Conservation (phyloP, 495 filamentous ascomycete species). For the Bryoglossum gracile region DNA sequence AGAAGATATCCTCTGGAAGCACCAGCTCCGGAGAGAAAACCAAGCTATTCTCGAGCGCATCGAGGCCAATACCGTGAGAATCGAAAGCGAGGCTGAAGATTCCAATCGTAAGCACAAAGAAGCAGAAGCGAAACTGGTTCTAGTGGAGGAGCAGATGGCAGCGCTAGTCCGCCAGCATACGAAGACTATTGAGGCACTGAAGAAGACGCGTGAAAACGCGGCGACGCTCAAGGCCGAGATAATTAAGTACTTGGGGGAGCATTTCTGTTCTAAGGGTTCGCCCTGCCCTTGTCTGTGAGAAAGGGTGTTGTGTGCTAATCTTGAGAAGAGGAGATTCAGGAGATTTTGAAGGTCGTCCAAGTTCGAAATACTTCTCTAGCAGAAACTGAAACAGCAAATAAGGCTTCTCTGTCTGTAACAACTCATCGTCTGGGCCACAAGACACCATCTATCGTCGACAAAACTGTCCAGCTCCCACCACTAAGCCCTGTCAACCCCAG, state of each 20-base stretch:
- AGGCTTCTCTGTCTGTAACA: no score
- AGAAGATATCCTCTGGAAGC: slow-evolving; percentile 14
- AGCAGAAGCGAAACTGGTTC: slow-evolving; percentile 1
- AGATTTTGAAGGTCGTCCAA: no score
- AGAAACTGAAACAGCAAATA: no score
- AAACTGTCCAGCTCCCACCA: no score
- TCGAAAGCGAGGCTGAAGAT: background rate
- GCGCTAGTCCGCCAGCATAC: slow-evolving; percentile 1
- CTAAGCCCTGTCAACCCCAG: no score
- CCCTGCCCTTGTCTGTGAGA: no score
- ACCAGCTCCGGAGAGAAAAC: slow-evolving; percentile 23
- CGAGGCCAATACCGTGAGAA: background rate
- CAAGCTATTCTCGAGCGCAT: slow-evolving; percentile 12
- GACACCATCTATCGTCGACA: no score
- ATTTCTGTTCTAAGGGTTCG: background rate
- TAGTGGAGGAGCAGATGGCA: slow-evolving; percentile 1
- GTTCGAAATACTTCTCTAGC: no score
- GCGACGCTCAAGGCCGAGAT: slow-evolving; percentile 4
- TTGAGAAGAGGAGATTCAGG: no score
- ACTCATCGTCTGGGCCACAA: no score
- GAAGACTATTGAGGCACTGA: background rate
- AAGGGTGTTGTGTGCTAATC: no score
- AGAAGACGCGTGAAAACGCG: slow-evolving; percentile 1
- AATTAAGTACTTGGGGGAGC: background rate
- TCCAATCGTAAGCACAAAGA: slow-evolving; percentile 1